phyloP scores from a whole-genome alignment of 306 rosid species.

The Malus fusca region DNA sequence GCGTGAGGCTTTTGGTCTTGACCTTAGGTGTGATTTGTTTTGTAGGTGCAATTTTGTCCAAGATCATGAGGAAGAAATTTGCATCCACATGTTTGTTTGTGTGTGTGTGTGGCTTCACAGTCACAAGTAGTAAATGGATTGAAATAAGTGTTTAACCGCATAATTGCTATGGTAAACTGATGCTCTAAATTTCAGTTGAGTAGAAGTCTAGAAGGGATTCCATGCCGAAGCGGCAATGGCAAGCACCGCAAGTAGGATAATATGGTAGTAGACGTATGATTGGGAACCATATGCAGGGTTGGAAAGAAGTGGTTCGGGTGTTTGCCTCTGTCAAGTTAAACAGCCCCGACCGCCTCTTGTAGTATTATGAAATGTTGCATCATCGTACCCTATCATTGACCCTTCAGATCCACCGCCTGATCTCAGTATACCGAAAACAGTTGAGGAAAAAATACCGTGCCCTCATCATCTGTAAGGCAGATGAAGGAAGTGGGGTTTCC shows the following conservation, averaged over 20 bases:
- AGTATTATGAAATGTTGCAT: not conserved
- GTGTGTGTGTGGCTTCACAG: no score
- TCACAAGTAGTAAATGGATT: not conserved
- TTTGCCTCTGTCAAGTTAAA: slow-evolving; percentile 19
- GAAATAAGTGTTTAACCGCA: not conserved
- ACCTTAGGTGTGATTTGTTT: no score
- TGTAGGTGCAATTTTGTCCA: no score
- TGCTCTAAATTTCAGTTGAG: not conserved
- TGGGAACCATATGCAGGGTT: not conserved
- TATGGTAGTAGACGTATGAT: not conserved
- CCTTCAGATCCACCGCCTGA: not conserved
- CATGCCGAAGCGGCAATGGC: not conserved
- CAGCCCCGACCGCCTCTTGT: slow-evolving; percentile 24
- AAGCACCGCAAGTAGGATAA: not conserved
- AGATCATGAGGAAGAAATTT: no score
- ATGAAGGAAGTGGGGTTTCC: no score
- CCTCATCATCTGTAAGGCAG: no score
- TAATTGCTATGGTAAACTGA: not conserved
- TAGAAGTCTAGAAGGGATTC: not conserved
- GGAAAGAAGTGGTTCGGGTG: not conserved
- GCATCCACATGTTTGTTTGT: no score
- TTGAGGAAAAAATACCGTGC: no score
- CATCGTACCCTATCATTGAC: no score
- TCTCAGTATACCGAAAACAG: no score
- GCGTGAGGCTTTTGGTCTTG: no score